Evolutionary conservation across 2,329 filamentous ascomycete species (phyloP).

Genomic region (Cercospora citrullina): DNA sequence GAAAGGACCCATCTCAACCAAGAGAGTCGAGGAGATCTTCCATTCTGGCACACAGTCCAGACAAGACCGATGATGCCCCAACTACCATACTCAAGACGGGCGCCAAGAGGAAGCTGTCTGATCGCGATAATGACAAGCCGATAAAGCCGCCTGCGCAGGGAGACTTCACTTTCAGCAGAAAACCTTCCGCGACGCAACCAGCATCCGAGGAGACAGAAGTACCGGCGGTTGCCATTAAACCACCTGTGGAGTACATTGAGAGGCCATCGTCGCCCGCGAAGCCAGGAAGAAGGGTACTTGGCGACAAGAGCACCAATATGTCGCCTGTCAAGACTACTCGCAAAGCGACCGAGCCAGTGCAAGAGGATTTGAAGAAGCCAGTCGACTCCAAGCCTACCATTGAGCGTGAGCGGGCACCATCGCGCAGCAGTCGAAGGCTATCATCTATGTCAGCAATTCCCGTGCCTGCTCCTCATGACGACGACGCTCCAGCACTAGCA

Average conservation of each 20-base stretch:
- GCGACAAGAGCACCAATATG: constrained; percentile 44
- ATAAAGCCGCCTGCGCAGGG: constrained; percentile 39
- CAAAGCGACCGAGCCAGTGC: constrained; percentile 23
- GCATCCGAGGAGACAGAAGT: constrained; percentile 12
- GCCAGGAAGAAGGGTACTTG: constrained; percentile 40
- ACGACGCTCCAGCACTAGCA: constrained; percentile 22
- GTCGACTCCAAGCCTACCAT: constrained; percentile 16
- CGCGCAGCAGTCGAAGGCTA: constrained; percentile 31
- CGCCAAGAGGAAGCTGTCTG: constrained; percentile 59
- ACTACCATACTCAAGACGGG: constrained; percentile 46
- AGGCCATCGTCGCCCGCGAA: constrained; percentile 17
- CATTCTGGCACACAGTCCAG: constrained; percentile 44
- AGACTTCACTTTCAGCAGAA: constrained; percentile 52
- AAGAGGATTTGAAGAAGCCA: constrained; percentile 28
- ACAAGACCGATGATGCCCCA: constrained; percentile 39
- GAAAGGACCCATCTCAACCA: constrained; percentile 49
- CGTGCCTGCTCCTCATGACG: constrained; percentile 26
- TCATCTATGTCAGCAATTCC: constrained; percentile 22
- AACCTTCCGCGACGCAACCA: constrained; percentile 25
- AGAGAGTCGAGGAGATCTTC: constrained; percentile 43
- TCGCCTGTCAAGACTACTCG: constrained; percentile 35
- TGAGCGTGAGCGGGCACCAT: constrained; percentile 32
- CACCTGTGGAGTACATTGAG: constrained; percentile 5
- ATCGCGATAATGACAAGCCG: constrained; percentile 52
- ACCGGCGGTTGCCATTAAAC: constrained; percentile 30